Evolutionary conservation across 257 asterid genomes (phyloP).

Genomic region (Leptodermis oblonga): DNA sequence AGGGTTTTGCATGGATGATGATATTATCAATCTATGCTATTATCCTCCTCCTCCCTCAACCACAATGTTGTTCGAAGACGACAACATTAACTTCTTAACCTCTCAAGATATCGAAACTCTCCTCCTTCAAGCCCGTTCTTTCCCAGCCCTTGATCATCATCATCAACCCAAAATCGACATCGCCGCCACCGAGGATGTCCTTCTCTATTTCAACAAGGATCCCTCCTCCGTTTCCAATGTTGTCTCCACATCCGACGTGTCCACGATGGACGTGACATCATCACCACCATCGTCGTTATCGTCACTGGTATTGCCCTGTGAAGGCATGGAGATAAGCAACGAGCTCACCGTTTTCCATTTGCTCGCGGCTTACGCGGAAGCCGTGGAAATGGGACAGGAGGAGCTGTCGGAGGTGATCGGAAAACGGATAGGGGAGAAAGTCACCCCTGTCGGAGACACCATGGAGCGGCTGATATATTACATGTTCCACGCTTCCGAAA

Average conservation of each 20-base stretch:
- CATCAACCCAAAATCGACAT: slow-evolving; percentile 3
- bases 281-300: neutral
- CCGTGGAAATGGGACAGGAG: slow-evolving; percentile 30
- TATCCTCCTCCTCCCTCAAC: neutral
- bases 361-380: slow-evolving; percentile 39
- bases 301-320: slow-evolving; percentile 26
- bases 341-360: slow-evolving; percentile 34
- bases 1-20: slow-evolving; percentile 5
- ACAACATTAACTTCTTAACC: slow-evolving; percentile 1
- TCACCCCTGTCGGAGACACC: slow-evolving; percentile 33
- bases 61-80: slow-evolving; percentile 3
- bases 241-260: slow-evolving; percentile 21
- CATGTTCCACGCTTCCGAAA: slow-evolving; percentile 32
- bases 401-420: slow-evolving; percentile 27
- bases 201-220: slow-evolving; percentile 9
- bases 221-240: slow-evolving; percentile 13
- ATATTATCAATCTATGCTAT: neutral
- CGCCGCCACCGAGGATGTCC: slow-evolving; percentile 9
- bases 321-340: slow-evolving; percentile 26
- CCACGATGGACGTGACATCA: neutral
- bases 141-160: slow-evolving; percentile 10
- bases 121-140: neutral
- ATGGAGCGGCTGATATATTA: slow-evolving; percentile 30
- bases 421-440: slow-evolving; percentile 31
- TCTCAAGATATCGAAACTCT: slow-evolving; percentile 5